Conservation (phyloP, 805 yeast species). For the Yamadazyma nakazawae region DNA sequence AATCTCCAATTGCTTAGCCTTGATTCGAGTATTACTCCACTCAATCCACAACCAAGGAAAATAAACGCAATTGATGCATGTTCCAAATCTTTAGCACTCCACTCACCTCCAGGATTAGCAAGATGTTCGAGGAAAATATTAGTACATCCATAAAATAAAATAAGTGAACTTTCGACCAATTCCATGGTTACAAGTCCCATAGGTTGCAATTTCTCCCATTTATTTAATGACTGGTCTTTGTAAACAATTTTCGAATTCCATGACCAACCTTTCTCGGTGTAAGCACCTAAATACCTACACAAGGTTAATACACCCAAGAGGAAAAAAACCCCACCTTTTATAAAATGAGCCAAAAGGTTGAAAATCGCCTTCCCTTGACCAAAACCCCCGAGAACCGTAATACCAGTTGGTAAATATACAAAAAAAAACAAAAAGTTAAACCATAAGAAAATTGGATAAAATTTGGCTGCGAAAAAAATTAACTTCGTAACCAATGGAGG, state of each 20-base stretch:
- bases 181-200: conserved; percentile 71
- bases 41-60: conserved; percentile 87
- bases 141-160: conserved; percentile 84
- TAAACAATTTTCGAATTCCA: conserved; percentile 59
- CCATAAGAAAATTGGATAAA: conserved; percentile 55
- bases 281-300: conserved; percentile 85
- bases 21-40: conserved; percentile 83
- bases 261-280: conserved; percentile 75
- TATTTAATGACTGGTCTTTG: conserved; percentile 17
- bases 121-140: conserved; percentile 90
- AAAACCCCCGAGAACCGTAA: conserved; percentile 64
- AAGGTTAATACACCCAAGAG: conserved; percentile 73
- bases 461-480: neutral
- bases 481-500: too few species aligned
- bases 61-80: conserved; percentile 32
- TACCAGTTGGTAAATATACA: conserved; percentile 54
- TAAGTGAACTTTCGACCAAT: conserved; percentile 72
- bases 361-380: conserved; percentile 70
- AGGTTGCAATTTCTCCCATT: conserved; percentile 40
- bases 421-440: conserved; percentile 61
- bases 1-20: conserved; percentile 39
- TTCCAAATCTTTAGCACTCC: conserved; percentile 63
- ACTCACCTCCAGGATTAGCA: conserved; percentile 61
- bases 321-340: conserved; percentile 90
- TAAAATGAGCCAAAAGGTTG: conserved; percentile 89